Percentiles rank a stretch among this genome's conserved stretches.
These are phyloP conservation scores for Coemansia sp. DNA, from an alignment of 192 early-diverging fungal genomes.

Conservation along the genomic window DNA sequence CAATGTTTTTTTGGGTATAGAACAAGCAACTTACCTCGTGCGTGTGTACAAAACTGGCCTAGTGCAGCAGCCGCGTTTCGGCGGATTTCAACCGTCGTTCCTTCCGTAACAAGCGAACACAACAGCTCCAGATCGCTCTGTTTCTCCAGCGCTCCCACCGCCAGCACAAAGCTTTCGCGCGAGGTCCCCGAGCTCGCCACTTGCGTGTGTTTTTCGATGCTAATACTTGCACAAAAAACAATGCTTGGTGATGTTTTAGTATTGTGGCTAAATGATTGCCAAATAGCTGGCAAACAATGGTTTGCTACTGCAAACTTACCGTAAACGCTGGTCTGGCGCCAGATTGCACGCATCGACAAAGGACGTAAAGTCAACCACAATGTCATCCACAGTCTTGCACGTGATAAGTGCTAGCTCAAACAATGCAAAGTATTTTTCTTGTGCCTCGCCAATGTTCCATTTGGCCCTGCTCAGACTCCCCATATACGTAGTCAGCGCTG, in stretches of 20 bases:
- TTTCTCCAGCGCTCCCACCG: slow-evolving; percentile 29
- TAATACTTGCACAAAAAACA: slow-evolving; percentile 3
- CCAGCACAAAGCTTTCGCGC: slow-evolving; percentile 43
- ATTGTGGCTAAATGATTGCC: background rate
- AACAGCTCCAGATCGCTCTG: slow-evolving; percentile 18
- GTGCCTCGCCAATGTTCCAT: slow-evolving; percentile 22
- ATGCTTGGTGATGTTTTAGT: background rate
- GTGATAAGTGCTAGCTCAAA: slow-evolving; percentile 26
- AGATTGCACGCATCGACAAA: slow-evolving; percentile 41
- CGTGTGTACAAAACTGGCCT: slow-evolving; percentile 26
- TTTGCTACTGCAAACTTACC: slow-evolving; percentile 8
- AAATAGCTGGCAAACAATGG: background rate
- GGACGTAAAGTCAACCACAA: slow-evolving; percentile 28
- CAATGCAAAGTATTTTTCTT: slow-evolving; percentile 24
- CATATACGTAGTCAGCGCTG: slow-evolving; percentile 52
- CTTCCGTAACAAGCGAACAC: slow-evolving; percentile 17
- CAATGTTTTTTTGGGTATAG: background rate
- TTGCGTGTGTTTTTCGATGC: slow-evolving; percentile 20
- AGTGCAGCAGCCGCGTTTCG: slow-evolving; percentile 37
- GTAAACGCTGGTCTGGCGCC: slow-evolving; percentile 25
- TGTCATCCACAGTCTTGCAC: slow-evolving; percentile 21
- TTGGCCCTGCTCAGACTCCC: slow-evolving; percentile 48
- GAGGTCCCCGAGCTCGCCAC: slow-evolving; percentile 32
- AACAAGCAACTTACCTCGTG: slow-evolving; percentile 14
- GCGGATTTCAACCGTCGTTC: slow-evolving; percentile 38